Evolutionary conservation across 768 basidiomycete species (phyloP).

Genomic region (Kondoa subrosea): DNA sequence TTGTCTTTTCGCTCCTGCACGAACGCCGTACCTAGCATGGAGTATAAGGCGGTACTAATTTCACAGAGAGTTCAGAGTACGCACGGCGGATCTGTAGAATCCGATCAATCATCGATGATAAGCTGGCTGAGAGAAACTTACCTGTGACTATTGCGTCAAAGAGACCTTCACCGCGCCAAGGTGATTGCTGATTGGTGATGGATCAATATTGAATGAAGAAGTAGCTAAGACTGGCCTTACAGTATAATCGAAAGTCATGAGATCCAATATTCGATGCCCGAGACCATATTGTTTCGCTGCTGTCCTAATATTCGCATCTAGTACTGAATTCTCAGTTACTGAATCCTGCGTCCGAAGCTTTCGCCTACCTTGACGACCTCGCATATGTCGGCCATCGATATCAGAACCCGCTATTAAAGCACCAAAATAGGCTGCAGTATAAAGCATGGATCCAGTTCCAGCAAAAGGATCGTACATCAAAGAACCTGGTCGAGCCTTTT

Average conservation of each 20-base stretch:
- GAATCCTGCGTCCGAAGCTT: neutral
- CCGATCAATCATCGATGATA: no score
- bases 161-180: constrained; percentile 71
- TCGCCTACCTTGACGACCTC: constrained; percentile 65
- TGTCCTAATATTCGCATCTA: constrained; percentile 1
- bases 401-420: constrained; percentile 77
- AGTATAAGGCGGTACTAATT: constrained; percentile 1
- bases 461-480: constrained; percentile 86
- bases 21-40: constrained; percentile 54
- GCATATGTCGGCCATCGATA: constrained; percentile 91
- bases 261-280: constrained; percentile 54
- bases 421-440: constrained; percentile 69
- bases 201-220: neutral
- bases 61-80: constrained; percentile 10
- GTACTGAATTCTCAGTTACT: neutral
- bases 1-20: constrained; percentile 40
- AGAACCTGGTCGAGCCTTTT: constrained; percentile 77
- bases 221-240: constrained; percentile 30
- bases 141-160: constrained; percentile 55
- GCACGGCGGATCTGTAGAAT: constrained; percentile 16
- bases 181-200: constrained; percentile 34
- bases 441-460: constrained; percentile 32
- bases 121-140: no score
- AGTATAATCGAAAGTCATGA: constrained; percentile 85
- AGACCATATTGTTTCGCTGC: constrained; percentile 54